Base-by-base conservation (phyloP, 2,329 filamentous ascomycete species). In the Emericellopsis cladophorae region DNA sequence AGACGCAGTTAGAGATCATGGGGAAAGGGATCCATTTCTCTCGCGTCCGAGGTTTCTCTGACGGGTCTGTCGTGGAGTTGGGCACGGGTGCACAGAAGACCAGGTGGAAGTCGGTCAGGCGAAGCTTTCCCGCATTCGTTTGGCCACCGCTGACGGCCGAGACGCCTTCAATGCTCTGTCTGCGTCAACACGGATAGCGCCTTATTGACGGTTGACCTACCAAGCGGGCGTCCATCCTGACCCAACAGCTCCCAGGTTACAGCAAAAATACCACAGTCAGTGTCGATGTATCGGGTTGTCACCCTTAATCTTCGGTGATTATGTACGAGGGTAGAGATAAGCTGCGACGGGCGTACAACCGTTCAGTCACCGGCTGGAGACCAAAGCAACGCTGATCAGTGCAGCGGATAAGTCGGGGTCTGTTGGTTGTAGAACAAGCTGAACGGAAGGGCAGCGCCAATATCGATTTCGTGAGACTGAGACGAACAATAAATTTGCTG, bases 1-100 rank as follows among this genome's bases (percentile, higher is more conserved):
- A 78, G 21, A 74, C 77, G 62, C 89, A 95, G 53, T 81, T 76
- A 33, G 76, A 76, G 53, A 98, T 86, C 62, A 96, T 89, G 21
- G 90, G 89, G 60, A 89, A 98, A 14, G 92, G 89, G 42, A 96
- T 86, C 85, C 90, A 98, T 55, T 84, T 76, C 61, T 95, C 85
- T 56, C 79, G 62, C 39, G 53, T 52, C 29, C n/a, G 33, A n/a
- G 36, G 44, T 34, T 39, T 37, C 14, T 34, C 33, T 11, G 45
- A 39, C 11, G 50, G 26, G 14, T 54, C 41, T 40, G 37, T 45
- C 31, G 37, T 43, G 42, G 49, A 51, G 48, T 54, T 57, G 37
- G 55, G 61, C 38, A 53, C 55, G 34, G 63, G 67, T 34, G 60
- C 67, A 48, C 59, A 67, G 52, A 74, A 74, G 41, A 74, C 63